Conservation (phyloP, 1,139 yeast genomes). For the Blastobotrys malaysiensis region DNA sequence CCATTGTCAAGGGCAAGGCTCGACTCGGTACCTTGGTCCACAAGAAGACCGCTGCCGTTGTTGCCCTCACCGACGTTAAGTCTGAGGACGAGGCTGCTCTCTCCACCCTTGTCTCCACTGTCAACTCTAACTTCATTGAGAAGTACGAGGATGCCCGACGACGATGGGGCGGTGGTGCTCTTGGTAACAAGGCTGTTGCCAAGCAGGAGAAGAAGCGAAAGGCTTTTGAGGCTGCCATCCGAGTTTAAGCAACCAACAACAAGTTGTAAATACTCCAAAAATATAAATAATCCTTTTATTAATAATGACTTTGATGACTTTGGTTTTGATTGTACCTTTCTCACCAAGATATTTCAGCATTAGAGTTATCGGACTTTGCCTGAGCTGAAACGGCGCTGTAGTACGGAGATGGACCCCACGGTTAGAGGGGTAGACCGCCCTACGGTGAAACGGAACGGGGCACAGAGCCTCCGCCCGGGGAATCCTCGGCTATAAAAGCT, state of each 20-base stretch:
- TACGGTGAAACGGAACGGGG: not conserved
- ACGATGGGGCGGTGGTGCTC: conserved; percentile 99
- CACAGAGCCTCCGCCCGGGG: not conserved
- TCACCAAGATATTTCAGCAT: too few relatives aligned
- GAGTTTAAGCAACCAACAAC: conserved; percentile 29
- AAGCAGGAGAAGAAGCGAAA: conserved; percentile 56
- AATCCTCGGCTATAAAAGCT: not conserved
- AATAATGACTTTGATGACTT: conserved; percentile 3
- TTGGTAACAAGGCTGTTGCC: conserved; percentile 89
- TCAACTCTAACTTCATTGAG: conserved; percentile 86
- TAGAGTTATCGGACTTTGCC: not conserved
- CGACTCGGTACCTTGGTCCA: conserved; percentile 96
- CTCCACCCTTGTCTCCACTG: conserved; percentile 85
- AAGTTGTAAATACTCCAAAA: not conserved
- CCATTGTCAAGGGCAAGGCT: conserved; percentile 97
- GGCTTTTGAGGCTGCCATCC: conserved; percentile 43
- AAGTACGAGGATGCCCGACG: conserved; percentile 93
- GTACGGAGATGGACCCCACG: too few relatives aligned
- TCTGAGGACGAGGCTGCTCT: conserved; percentile 93
- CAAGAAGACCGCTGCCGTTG: conserved; percentile 95
- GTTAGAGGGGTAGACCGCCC: too few relatives aligned
- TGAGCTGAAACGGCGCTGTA: not conserved
- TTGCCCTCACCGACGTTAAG: conserved; percentile 91
- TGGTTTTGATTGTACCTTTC: not conserved
- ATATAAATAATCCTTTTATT: conserved; percentile 2